Evolutionary conservation across 495 filamentous ascomycete genomes (phyloP).

Genomic region (Tricharina praecox): DNA sequence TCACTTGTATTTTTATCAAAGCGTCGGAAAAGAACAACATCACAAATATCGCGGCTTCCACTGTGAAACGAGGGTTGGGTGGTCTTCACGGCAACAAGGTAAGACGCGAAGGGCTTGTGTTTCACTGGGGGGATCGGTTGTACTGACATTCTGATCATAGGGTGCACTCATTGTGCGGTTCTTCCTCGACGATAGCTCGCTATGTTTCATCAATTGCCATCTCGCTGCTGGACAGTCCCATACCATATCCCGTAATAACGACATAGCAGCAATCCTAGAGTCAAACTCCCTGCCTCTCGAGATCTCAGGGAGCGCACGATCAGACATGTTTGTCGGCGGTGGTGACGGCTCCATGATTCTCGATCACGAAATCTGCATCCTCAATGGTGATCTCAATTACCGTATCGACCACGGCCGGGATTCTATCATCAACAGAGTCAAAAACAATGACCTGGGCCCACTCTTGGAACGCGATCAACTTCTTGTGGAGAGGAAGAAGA

Average conservation of each 20-base stretch:
- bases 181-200: slow-evolving; percentile 71
- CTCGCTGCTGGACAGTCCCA: slow-evolving; percentile 83
- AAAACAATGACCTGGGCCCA: slow-evolving; percentile 62
- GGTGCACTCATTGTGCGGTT: slow-evolving; percentile 86
- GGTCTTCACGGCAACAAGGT: slow-evolving; percentile 90
- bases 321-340: slow-evolving; percentile 68
- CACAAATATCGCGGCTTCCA: slow-evolving; percentile 54
- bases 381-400: slow-evolving; percentile 96
- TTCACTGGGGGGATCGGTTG: too few species aligned
- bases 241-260: slow-evolving; percentile 79
- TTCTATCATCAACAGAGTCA: slow-evolving; percentile 68
- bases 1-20: slow-evolving; percentile 89
- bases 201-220: slow-evolving; percentile 97
- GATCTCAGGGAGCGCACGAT: slow-evolving; percentile 38
- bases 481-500: slow-evolving; percentile 65
- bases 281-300: slow-evolving; percentile 52
- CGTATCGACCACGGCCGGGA: slow-evolving; percentile 93
- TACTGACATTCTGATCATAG: slow-evolving; percentile 18
- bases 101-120: too few species aligned
- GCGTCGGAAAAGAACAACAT: slow-evolving; percentile 56
- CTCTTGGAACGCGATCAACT: slow-evolving; percentile 91
- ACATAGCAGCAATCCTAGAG: slow-evolving; percentile 81
- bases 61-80: slow-evolving; percentile 89
- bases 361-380: slow-evolving; percentile 87
- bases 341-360: slow-evolving; percentile 93